These are phyloP conservation scores for Xylaria hypoxylon DNA, from an alignment of 2,329 filamentous ascomycete genomes.

Conservation along the genomic window DNA sequence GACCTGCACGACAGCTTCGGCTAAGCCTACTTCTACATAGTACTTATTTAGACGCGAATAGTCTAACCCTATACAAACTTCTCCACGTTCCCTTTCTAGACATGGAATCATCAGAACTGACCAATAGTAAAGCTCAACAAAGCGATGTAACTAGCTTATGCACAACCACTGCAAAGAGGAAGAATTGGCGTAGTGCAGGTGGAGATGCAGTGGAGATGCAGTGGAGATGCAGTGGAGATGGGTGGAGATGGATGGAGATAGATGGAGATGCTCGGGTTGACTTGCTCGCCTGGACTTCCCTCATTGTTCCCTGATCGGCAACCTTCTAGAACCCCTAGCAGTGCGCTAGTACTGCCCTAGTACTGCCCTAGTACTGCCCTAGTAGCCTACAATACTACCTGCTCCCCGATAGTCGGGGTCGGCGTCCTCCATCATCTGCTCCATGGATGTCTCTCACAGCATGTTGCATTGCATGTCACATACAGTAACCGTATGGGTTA, in stretches of 20 bases:
- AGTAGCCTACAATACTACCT: conserved; percentile 6
- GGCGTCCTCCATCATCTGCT: no score
- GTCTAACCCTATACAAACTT: conserved; percentile 3
- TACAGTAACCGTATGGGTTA: no score
- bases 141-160: conserved; percentile 29
- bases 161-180: conserved; percentile 5
- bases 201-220: no score
- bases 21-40: neutral
- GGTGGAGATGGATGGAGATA: no score
- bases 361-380: no score
- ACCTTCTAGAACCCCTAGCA: conserved; percentile 32
- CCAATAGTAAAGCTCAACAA: conserved; percentile 12
- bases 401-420: conserved; percentile 24
- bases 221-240: neutral
- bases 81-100: conserved; percentile 31
- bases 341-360: no score
- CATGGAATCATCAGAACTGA: neutral
- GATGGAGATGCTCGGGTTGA: conserved; percentile 5
- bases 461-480: neutral
- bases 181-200: neutral
- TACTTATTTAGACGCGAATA: no score
- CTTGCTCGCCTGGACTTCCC: conserved; percentile 35
- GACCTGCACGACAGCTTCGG: neutral
- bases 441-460: neutral
- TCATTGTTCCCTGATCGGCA: conserved; percentile 30